Percentiles rank a stretch among this genome's conserved stretches.
Evolutionary conservation across 2,329 filamentous ascomycete species (phyloP).

Genomic region (Pseudogymnoascus sp.): DNA sequence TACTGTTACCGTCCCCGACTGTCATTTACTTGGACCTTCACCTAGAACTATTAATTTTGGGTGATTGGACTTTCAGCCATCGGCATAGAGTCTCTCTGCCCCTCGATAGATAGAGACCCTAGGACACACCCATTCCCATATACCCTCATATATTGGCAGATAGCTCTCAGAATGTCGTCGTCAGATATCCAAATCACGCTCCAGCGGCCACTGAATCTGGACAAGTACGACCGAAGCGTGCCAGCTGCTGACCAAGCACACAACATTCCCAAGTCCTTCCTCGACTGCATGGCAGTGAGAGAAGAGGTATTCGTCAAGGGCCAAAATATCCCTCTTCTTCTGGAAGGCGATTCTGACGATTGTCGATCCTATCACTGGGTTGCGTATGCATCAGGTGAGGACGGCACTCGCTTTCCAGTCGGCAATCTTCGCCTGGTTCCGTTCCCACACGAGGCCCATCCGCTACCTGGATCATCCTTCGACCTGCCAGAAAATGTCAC

Average conservation of each 20-base stretch:
- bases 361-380: slow-evolving; percentile 78
- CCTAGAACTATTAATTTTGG: background rate
- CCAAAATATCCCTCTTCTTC: slow-evolving; percentile 52
- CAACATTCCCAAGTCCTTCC: slow-evolving; percentile 49
- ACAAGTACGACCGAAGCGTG: slow-evolving; percentile 39
- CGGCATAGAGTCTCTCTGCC: background rate
- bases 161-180: background rate
- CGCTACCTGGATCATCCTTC: slow-evolving; percentile 37
- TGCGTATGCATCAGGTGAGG: slow-evolving; percentile 57
- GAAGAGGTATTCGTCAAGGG: slow-evolving; percentile 56
- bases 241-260: slow-evolving; percentile 40
- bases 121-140: background rate
- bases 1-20: background rate
- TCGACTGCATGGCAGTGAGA: slow-evolving; percentile 58
- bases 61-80: background rate
- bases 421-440: slow-evolving; percentile 77
- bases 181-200: slow-evolving; percentile 17
- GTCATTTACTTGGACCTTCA: background rate
- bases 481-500: slow-evolving; percentile 14
- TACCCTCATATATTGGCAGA: background rate
- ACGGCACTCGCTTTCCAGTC: slow-evolving; percentile 49
- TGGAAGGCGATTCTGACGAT: slow-evolving; percentile 80
- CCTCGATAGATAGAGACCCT: background rate
- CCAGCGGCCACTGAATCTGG: slow-evolving; percentile 41
- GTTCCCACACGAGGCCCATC: slow-evolving; percentile 66